Evolutionary conservation across 257 asterid species (phyloP).

Genomic region (Salvia miltiorrhiza): DNA sequence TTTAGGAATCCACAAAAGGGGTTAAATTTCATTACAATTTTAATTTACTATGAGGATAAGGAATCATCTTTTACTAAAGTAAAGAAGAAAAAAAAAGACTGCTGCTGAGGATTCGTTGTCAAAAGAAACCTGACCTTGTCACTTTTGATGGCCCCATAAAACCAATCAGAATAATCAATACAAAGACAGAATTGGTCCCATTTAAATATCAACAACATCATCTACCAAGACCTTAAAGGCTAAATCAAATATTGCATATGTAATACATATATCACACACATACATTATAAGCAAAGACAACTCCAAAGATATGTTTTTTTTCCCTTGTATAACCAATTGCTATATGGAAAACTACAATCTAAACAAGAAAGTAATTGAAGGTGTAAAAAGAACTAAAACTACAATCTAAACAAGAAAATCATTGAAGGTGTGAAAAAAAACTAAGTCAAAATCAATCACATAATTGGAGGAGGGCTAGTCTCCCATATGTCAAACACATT

Average conservation of each 20-base stretch:
- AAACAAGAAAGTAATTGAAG: constrained; percentile 1
- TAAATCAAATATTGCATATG: constrained; percentile 2
- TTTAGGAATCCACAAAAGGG: constrained; percentile 18
- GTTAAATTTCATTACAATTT: constrained; percentile 13
- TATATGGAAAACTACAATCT: constrained; percentile 16
- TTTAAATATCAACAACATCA: constrained; percentile 17
- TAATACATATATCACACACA: background rate
- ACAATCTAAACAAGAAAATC: background rate
- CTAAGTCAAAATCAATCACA: constrained; percentile 36
- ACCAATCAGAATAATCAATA: constrained; percentile 13
- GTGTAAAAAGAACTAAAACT: no score
- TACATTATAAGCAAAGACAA: constrained; percentile 30
- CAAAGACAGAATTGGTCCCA: constrained; percentile 5
- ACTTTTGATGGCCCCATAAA: constrained; percentile 34
- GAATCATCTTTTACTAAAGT: constrained; percentile 48
- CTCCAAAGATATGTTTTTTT: constrained; percentile 8
- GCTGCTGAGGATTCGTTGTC: constrained; percentile 23
- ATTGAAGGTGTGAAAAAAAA: background rate
- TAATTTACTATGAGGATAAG: constrained; percentile 32
- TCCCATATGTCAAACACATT: constrained; percentile 91
- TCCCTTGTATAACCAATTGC: constrained; percentile 13
- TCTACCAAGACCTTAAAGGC: constrained; percentile 13
- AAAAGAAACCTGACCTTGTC: constrained; percentile 29
- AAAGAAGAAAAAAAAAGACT: constrained; percentile 33
- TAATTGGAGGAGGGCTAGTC: constrained; percentile 56